These are phyloP conservation scores for Rhododendron mucronatum DNA, from an alignment of 148 eudicot genomes.

Conservation along the genomic window DNA sequence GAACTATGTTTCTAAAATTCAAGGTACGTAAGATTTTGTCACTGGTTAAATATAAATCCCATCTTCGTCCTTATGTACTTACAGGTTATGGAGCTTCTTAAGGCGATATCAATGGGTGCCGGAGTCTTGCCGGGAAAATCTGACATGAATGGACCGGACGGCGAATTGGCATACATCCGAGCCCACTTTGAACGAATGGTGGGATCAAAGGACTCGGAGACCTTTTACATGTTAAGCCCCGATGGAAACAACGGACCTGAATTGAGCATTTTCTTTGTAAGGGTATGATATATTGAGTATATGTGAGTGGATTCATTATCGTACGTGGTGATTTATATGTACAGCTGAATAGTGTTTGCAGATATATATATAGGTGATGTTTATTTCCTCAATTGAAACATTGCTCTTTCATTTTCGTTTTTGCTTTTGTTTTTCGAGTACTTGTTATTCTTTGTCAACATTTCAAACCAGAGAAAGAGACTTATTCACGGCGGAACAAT, in stretches of 20 bases:
- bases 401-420: too few species aligned
- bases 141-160: slow-evolving; percentile 49
- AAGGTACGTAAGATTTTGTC: too few species aligned
- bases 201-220: slow-evolving; percentile 73
- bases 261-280: slow-evolving; percentile 70
- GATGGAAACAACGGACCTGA: slow-evolving; percentile 67
- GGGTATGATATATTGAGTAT: slow-evolving; percentile 22
- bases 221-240: slow-evolving; percentile 73
- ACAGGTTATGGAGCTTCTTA: slow-evolving; percentile 61
- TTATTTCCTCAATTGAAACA: too few species aligned
- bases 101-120: slow-evolving; percentile 67
- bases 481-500: too few species aligned
- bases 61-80: slow-evolving; percentile 15
- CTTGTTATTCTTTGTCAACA: too few species aligned
- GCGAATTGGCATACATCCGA: slow-evolving; percentile 64
- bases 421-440: too few species aligned
- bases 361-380: background rate
- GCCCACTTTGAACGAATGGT: slow-evolving; percentile 64
- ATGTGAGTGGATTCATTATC: background rate
- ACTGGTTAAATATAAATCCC: background rate
- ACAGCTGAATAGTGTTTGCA: background rate
- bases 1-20: too few species aligned
- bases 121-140: slow-evolving; percentile 57
- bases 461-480: too few species aligned
- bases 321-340: background rate